Percentiles rank a stretch among this genome's conserved stretches.
Evolutionary conservation across 1,139 yeast genomes (phyloP).

Genomic region (Meyerozyma carpophila): DNA sequence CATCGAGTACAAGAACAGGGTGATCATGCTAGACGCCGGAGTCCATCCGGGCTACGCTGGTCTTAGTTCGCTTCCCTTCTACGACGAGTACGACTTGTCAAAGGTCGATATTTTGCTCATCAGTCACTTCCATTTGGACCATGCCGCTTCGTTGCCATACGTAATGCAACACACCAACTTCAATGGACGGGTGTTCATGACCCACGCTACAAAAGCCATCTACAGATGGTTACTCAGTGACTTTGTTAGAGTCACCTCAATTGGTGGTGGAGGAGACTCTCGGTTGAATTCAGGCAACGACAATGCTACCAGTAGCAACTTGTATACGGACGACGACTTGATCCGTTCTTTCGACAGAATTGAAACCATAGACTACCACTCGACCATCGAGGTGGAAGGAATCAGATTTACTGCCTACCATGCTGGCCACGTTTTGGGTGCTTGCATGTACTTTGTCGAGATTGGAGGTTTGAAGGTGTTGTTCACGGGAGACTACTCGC

Average conservation of each 20-base stretch:
- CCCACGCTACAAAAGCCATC: slow-evolving; percentile 97
- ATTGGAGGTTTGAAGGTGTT: slow-evolving; percentile 86
- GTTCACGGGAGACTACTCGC: slow-evolving; percentile 94
- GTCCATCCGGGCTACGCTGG: slow-evolving; percentile 96
- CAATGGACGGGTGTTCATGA: slow-evolving; percentile 95
- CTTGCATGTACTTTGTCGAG: slow-evolving; percentile 95
- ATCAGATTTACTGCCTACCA: slow-evolving; percentile 95
- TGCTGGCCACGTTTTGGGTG: slow-evolving; percentile 98
- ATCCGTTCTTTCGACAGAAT: slow-evolving; percentile 82
- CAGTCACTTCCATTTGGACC: slow-evolving; percentile 95
- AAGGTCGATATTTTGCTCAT: slow-evolving; percentile 81
- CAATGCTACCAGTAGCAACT: slow-evolving; percentile 35
- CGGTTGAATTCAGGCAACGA: slow-evolving; percentile 17
- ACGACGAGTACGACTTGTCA: slow-evolving; percentile 88
- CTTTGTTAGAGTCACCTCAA: slow-evolving; percentile 85
- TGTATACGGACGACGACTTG: slow-evolving; percentile 89
- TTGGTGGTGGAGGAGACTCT: slow-evolving; percentile 42
- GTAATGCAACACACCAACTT: slow-evolving; percentile 97
- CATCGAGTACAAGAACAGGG: slow-evolving; percentile 86
- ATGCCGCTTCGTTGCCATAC: slow-evolving; percentile 95
- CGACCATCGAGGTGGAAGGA: slow-evolving; percentile 91
- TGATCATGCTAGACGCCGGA: slow-evolving; percentile 98
- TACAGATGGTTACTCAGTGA: slow-evolving; percentile 93
- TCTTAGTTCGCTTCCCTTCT: slow-evolving; percentile 85
- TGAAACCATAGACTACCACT: slow-evolving; percentile 92